phyloP scores from a whole-genome alignment of 495 filamentous ascomycete species.

The Trichoderma parareesei region DNA sequence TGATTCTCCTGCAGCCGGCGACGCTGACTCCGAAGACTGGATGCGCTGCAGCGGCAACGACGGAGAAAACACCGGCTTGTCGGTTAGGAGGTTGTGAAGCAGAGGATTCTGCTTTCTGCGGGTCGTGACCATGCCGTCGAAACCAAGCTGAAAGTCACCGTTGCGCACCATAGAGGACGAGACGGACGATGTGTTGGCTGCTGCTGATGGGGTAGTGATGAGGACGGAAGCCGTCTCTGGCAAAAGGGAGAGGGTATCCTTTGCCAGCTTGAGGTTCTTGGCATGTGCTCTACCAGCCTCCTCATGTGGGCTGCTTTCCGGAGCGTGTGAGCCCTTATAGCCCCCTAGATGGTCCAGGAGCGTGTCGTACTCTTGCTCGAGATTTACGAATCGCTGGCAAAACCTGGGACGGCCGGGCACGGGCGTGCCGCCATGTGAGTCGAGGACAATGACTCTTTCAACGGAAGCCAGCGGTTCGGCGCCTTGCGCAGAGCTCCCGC shows the following conservation, averaged over 20 bases:
- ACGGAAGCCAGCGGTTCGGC: constrained; percentile 48
- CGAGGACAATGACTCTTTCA: constrained; percentile 83
- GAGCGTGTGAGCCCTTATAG: neutral
- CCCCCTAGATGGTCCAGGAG: constrained; percentile 52
- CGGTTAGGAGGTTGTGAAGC: constrained; percentile 93
- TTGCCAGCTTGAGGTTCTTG: constrained; percentile 66
- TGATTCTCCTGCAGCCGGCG: neutral
- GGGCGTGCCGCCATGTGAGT: constrained; percentile 83
- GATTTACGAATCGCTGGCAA: constrained; percentile 86
- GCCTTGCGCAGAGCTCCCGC: constrained; percentile 38
- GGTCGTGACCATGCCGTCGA: constrained; percentile 60
- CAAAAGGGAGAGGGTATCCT: constrained; percentile 62
- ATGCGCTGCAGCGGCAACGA: constrained; percentile 67
- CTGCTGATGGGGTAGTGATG: constrained; percentile 78
- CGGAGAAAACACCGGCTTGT: constrained; percentile 85
- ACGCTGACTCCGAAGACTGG: constrained; percentile 19
- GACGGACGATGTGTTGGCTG: constrained; percentile 42
- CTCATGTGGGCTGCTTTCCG: neutral
- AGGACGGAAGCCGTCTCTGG: constrained; percentile 79
- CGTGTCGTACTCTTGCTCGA: constrained; percentile 77
- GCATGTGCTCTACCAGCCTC: constrained; percentile 36
- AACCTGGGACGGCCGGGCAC: constrained; percentile 54
- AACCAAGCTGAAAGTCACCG: constrained; percentile 34
- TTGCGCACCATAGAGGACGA: constrained; percentile 23
- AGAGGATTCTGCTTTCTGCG: constrained; percentile 78